Percentiles rank a stretch among this genome's conserved stretches.
These are phyloP conservation scores for Casuarina equisetifolia DNA, from an alignment of 306 rosid species.

Conservation along the genomic window DNA sequence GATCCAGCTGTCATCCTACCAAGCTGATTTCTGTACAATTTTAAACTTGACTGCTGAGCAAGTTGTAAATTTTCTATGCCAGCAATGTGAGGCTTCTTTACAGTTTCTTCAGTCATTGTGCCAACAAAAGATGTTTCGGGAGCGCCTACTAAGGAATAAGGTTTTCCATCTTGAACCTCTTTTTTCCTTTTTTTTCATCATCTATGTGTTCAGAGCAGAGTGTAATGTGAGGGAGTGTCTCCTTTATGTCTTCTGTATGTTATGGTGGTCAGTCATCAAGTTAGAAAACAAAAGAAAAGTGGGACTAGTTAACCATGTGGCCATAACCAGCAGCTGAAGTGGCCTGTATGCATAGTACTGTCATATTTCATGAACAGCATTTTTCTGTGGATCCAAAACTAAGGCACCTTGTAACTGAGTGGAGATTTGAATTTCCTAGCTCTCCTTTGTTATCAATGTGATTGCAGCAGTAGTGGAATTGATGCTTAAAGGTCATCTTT, in stretches of 20 bases:
- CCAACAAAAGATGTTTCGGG: conserved; percentile 84
- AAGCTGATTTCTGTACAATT: conserved; percentile 36
- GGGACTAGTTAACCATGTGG: conserved; percentile 1
- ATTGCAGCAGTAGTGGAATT: not conserved
- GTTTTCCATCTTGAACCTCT: conserved; percentile 39
- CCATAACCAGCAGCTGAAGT: conserved; percentile 5
- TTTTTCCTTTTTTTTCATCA: not conserved
- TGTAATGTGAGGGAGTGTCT: conserved; percentile 10
- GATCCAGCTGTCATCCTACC: conserved; percentile 46
- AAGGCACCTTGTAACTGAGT: not conserved
- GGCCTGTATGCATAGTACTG: not conserved
- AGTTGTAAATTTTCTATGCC: conserved; percentile 67
- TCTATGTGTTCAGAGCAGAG: conserved; percentile 26
- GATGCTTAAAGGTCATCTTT: not conserved
- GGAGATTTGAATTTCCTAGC: not conserved
- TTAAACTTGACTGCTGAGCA: conserved; percentile 53
- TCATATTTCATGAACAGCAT: not conserved
- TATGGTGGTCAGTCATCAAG: not conserved
- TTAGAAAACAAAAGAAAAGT: not conserved
- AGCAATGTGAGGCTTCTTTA: conserved; percentile 94
- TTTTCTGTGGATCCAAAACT: not conserved
- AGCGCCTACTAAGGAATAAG: conserved; percentile 85
- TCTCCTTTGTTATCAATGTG: not conserved
- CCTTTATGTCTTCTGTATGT: conserved; percentile 15
- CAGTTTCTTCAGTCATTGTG: conserved; percentile 85